Percentiles rank a stretch among this genome's conserved stretches.
These are phyloP conservation scores for Moesziomyces aphidis DNA, from an alignment of 1,284 basidiomycete genomes.

Conservation along the genomic window DNA sequence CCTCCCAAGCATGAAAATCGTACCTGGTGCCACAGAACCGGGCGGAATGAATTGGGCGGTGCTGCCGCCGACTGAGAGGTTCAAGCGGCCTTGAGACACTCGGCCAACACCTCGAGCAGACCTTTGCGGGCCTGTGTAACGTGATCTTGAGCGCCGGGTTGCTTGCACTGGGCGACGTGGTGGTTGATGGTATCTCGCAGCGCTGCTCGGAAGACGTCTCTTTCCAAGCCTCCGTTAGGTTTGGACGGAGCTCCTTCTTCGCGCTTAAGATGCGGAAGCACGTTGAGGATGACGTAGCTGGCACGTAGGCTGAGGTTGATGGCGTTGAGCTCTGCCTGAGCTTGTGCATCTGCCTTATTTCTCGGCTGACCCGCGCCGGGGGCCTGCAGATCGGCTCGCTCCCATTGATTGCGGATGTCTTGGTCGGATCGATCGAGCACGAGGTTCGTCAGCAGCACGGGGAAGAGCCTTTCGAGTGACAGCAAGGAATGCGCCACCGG, in stretches of 20 bases:
- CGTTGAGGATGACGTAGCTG: slow-evolving; percentile 31
- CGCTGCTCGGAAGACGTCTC: slow-evolving; percentile 6
- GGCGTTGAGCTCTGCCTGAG: slow-evolving; percentile 24
- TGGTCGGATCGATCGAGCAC: slow-evolving; percentile 32
- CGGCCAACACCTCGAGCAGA: slow-evolving; percentile 27
- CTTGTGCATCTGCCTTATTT: slow-evolving; percentile 4
- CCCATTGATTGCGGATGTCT: slow-evolving; percentile 19
- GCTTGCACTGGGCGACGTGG: slow-evolving; percentile 20
- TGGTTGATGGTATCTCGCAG: slow-evolving; percentile 18
- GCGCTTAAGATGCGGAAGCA: slow-evolving; percentile 14
- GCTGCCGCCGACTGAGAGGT: too few species aligned
- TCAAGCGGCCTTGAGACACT: slow-evolving; percentile 18
- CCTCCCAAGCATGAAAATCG: too few species aligned
- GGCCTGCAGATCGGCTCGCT: slow-evolving; percentile 26
- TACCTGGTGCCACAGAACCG: too few species aligned
- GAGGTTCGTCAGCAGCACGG: slow-evolving; percentile 11
- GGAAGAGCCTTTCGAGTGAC: slow-evolving; percentile 27
- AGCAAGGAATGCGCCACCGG: slow-evolving; percentile 9
- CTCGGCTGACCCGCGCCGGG: neutral
- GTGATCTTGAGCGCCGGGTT: slow-evolving; percentile 6
- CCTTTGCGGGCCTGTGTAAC: slow-evolving; percentile 29
- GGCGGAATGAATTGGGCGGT: too few species aligned
- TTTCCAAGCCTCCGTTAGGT: slow-evolving; percentile 8
- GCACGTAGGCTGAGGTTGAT: slow-evolving; percentile 35
- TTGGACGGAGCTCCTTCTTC: neutral